Conservation (phyloP, 352 stramenopile genomes). For the Peronospora destructor region DNA sequence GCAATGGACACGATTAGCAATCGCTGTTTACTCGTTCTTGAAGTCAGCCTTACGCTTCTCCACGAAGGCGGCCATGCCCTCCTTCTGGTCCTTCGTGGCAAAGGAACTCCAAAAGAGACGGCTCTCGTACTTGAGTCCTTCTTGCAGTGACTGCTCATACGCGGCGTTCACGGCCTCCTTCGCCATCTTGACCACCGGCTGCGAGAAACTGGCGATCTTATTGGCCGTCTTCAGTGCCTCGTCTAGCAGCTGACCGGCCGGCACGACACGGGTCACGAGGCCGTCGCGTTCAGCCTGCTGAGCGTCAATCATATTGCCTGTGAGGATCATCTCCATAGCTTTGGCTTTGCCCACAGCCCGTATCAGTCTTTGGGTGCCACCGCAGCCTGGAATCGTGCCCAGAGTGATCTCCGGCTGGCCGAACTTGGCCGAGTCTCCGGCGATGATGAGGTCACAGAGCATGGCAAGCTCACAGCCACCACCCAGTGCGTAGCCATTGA, state of each 20-base stretch:
- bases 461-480: slow-evolving; percentile 98
- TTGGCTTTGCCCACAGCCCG: slow-evolving; percentile 97
- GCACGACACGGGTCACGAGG: slow-evolving; percentile 91
- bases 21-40: slow-evolving; percentile 82
- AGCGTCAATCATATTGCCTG: slow-evolving; percentile 94
- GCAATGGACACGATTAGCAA: neutral
- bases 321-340: slow-evolving; percentile 98
- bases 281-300: slow-evolving; percentile 91
- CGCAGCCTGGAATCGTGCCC: slow-evolving; percentile 94
- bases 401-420: slow-evolving; percentile 98
- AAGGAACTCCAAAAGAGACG: slow-evolving; percentile 98
- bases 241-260: slow-evolving; percentile 88
- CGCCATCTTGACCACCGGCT: slow-evolving; percentile 92
- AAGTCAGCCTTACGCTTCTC: slow-evolving; percentile 95
- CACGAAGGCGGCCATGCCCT: slow-evolving; percentile 97
- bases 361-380: slow-evolving; percentile 95
- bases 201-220: slow-evolving; percentile 94
- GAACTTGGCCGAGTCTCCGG: slow-evolving; percentile 94
- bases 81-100: slow-evolving; percentile 90
- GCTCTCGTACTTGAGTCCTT: slow-evolving; percentile 95
- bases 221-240: slow-evolving; percentile 93
- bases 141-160: slow-evolving; percentile 90
- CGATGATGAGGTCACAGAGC: slow-evolving; percentile 98
- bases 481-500: slow-evolving; percentile 97
- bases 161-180: slow-evolving; percentile 95